A percentile compares a stretch with the other conserved stretches of the same genome.
Conservation (phyloP, 352 stramenopile species). For the Phytophthora capsici region DNA sequence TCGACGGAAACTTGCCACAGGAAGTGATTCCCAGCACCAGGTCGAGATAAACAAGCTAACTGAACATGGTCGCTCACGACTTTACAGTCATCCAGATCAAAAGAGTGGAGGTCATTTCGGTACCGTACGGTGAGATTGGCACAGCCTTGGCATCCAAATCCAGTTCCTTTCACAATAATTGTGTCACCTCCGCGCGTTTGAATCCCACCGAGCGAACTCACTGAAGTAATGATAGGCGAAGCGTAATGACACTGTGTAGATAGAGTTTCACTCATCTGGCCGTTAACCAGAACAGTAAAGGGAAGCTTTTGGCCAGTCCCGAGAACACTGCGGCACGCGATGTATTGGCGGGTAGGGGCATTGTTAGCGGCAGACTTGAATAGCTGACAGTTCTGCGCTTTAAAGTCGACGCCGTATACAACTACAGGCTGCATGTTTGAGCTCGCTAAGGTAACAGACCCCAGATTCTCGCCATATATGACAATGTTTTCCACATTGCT, state of each 20-base stretch:
- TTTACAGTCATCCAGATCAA: constrained; percentile 51
- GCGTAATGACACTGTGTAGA: constrained; percentile 44
- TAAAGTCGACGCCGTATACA: constrained; percentile 45
- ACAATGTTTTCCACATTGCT: constrained; percentile 40
- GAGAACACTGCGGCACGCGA: constrained; percentile 46
- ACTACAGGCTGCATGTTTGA: constrained; percentile 28
- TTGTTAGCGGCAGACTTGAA: neutral
- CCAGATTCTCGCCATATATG: constrained; percentile 56
- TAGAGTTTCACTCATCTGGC: constrained; percentile 38
- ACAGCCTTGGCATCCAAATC: constrained; percentile 50
- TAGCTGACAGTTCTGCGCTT: constrained; percentile 39
- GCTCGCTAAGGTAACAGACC: constrained; percentile 15
- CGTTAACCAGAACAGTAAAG: constrained; percentile 43
- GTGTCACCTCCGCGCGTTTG: constrained; percentile 39
- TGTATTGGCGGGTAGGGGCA: constrained; percentile 24
- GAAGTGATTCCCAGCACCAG: constrained; percentile 45
- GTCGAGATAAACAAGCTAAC: constrained; percentile 40
- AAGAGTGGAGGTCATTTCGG: constrained; percentile 45
- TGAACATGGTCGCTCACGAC: constrained; percentile 49
- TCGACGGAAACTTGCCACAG: constrained; percentile 51
- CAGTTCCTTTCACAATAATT: constrained; percentile 49
- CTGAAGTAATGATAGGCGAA: constrained; percentile 32
- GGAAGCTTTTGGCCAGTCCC: constrained; percentile 46
- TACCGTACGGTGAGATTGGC: constrained; percentile 42
- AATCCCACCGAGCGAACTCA: constrained; percentile 22